Evolutionary conservation across 805 yeast genomes (phyloP).

Genomic region (Ogataea methanolica): DNA sequence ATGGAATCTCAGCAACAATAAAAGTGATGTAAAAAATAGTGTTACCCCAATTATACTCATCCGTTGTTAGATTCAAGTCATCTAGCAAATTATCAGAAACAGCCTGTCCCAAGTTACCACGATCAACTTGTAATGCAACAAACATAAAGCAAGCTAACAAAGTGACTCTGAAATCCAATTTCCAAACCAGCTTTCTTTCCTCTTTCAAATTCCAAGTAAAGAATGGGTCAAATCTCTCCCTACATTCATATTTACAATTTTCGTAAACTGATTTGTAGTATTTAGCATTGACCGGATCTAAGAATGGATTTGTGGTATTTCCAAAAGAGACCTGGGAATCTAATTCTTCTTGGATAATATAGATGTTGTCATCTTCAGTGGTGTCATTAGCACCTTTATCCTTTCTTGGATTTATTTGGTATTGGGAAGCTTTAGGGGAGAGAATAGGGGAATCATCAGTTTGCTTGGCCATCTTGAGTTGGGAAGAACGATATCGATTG

Average conservation of each 20-base stretch:
- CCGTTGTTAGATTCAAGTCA: constrained; percentile 49
- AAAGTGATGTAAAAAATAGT: constrained; percentile 51
- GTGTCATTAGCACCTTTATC: no score
- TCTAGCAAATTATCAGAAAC: constrained; percentile 50
- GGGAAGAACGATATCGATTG: no score
- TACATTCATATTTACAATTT: constrained; percentile 47
- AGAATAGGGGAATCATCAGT: no score
- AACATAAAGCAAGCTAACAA: constrained; percentile 58
- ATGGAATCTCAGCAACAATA: constrained; percentile 56
- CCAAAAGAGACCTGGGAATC: no score
- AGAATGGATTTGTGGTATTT: constrained; percentile 29
- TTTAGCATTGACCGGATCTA: constrained; percentile 43
- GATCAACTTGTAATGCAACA: constrained; percentile 52
- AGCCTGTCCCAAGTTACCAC: constrained; percentile 52
- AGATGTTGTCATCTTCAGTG: no score
- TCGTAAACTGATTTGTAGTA: constrained; percentile 44
- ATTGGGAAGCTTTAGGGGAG: no score
- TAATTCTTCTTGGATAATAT: no score
- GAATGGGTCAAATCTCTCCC: constrained; percentile 51
- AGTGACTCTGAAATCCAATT: constrained; percentile 52
- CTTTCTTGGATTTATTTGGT: no score
- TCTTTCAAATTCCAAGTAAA: constrained; percentile 51
- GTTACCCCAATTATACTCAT: constrained; percentile 55
- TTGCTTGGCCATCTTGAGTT: no score
- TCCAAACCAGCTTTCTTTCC: constrained; percentile 45